These are phyloP conservation scores for Daldinia caldariorum DNA, from an alignment of 495 filamentous ascomycete species.

Conservation along the genomic window DNA sequence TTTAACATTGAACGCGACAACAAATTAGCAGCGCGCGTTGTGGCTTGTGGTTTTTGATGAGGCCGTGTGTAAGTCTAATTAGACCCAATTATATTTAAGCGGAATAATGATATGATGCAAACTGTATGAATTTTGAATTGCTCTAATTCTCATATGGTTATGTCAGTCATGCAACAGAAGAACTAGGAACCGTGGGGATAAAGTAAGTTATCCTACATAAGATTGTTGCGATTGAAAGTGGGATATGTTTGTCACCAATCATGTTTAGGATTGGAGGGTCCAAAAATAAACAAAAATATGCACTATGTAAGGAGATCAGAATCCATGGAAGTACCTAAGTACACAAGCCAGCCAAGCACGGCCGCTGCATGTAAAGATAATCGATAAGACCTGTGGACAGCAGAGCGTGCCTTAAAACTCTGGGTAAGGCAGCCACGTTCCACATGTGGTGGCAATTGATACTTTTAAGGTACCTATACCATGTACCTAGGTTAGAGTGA, in stretches of 20 bases:
- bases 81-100: slow-evolving; percentile 25
- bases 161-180: slow-evolving; percentile 18
- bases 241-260: slow-evolving; percentile 36
- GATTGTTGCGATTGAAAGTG: slow-evolving; percentile 16
- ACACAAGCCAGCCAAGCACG: not conserved
- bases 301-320: not conserved
- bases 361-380: not conserved
- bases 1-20: slow-evolving; percentile 48
- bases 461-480: not conserved
- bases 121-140: slow-evolving; percentile 17
- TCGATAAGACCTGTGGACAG: not conserved
- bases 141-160: slow-evolving; percentile 5
- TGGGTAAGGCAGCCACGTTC: slow-evolving; percentile 20
- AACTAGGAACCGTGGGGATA: slow-evolving; percentile 18
- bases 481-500: too few species aligned
- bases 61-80: not conserved
- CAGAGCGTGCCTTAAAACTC: not conserved
- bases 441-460: slow-evolving; percentile 22
- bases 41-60: not conserved
- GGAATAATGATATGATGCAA: slow-evolving; percentile 17
- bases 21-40: slow-evolving; percentile 14
- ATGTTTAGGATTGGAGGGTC: slow-evolving; percentile 12
- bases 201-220: slow-evolving; percentile 7
- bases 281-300: slow-evolving; percentile 33
- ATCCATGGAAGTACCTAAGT: not conserved